Evolutionary conservation across 768 basidiomycete genomes (phyloP), one percentile per base, ranked within the genome.

Genomic region (Baorangia bicolor): DNA sequence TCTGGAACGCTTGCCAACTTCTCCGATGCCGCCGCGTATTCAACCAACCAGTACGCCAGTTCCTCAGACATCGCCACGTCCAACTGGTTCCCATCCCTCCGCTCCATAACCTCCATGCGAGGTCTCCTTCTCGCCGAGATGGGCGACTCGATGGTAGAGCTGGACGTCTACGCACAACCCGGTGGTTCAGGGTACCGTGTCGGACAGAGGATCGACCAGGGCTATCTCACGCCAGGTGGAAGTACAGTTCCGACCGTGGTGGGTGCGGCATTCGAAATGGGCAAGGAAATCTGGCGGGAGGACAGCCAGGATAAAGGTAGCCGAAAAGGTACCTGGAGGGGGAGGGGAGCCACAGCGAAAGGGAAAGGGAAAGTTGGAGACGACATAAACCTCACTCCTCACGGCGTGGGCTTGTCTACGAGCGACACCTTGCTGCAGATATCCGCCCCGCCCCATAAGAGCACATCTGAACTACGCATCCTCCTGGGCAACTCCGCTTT

Each of bases 401-500:
- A 57, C 7, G 56, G 58, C 53, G 60, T 62, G 20, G 58, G 74
- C 78, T 34, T 74, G 66, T 51, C 76, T 76, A 47, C 79, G 75
- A 70, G 69, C 44, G 80, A 79, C 23, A 87, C 84, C 20, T 72
- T 87, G 39, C 74, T 86, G 44, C 81, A 74, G 61, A 69, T 77
- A 41, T 77, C 79, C n/a, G 77, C 74, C 16, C 73, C 79, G 4
- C 76, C 81, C 28, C 72, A 74, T 30, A 73, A 78, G 60, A 84
- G 77, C 47, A 76, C 80, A 8, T 78, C 78, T 18, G 85, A 88
- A 62, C 76, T 88, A 45, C 82, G 80, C 54, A 69, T 78, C 31
- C 77, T 90, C 48, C 77, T 90, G 8, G 89, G 90, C 13, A 81
- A 86, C 64, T 74, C 81, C 0, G 72, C 77, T 52, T 77, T 84